Evolutionary conservation across 495 filamentous ascomycete species (phyloP).

Genomic region (Pyrenula massariospora): DNA sequence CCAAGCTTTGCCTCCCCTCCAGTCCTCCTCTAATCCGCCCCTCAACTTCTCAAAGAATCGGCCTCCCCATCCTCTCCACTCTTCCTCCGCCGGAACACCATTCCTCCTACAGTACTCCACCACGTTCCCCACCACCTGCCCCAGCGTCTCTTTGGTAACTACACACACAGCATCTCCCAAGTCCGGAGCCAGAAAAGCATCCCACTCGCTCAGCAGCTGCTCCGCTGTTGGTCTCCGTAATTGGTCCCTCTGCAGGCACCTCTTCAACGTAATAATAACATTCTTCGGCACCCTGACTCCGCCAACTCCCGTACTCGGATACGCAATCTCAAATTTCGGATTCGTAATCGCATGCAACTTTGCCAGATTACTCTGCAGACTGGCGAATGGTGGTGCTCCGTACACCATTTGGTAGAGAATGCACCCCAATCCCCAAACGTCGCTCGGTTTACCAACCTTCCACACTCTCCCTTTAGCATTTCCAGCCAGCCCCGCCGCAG

Average conservation of each 20-base stretch:
- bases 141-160: conserved; percentile 66
- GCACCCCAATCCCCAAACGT: conserved; percentile 93
- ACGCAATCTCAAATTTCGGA: conserved; percentile 71
- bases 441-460: conserved; percentile 90
- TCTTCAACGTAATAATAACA: conserved; percentile 59
- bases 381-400: conserved; percentile 81
- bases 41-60: conserved; percentile 55
- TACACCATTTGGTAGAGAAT: conserved; percentile 98
- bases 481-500: conserved; percentile 40
- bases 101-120: conserved; percentile 50
- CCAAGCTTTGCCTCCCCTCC: too few species aligned
- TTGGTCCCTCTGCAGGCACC: conserved; percentile 72
- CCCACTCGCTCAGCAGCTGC: conserved; percentile 56
- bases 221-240: conserved; percentile 64
- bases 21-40: conserved; percentile 44
- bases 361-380: conserved; percentile 73
- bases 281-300: conserved; percentile 57
- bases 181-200: conserved; percentile 72
- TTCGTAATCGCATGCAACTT: conserved; percentile 77
- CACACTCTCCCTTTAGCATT: conserved; percentile 60
- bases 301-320: conserved; percentile 64
- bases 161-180: conserved; percentile 51
- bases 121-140: conserved; percentile 64
- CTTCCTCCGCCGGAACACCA: conserved; percentile 56
- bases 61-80: conserved; percentile 58